A percentile compares a stretch with the other conserved stretches of the same genome.
phyloP scores from a whole-genome alignment of 805 yeast species.

The Metschnikowia proteae region DNA sequence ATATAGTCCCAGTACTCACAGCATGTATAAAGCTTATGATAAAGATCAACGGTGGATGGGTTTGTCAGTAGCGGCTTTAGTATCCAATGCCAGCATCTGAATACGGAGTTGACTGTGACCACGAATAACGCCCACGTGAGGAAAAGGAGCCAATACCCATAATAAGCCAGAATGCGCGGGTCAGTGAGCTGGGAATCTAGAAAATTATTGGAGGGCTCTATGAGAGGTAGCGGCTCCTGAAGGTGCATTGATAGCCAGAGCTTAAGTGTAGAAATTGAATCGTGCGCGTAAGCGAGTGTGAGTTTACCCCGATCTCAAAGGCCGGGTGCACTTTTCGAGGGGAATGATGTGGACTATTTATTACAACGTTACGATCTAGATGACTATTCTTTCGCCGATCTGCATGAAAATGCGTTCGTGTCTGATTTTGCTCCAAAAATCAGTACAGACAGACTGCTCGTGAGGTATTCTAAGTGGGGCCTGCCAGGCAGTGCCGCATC shows the following conservation, averaged over 20 bases:
- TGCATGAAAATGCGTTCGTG: no score
- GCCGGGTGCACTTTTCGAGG: no score
- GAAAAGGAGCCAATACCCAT: slow-evolving; percentile 29
- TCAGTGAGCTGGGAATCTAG: slow-evolving; percentile 4
- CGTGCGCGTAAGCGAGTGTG: neutral
- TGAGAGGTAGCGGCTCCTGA: slow-evolving; percentile 18
- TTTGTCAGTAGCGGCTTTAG: slow-evolving; percentile 25
- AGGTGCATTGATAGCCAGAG: slow-evolving; percentile 4
- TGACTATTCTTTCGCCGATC: no score
- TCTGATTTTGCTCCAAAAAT: no score
- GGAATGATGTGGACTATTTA: no score
- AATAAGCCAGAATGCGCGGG: slow-evolving; percentile 12
- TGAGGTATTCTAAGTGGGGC: no score
- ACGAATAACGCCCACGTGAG: slow-evolving; percentile 32
- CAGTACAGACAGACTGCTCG: no score
- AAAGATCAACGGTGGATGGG: slow-evolving; percentile 11
- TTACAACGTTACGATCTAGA: no score
- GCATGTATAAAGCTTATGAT: slow-evolving; percentile 11
- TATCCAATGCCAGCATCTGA: slow-evolving; percentile 33
- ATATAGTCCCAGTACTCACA: slow-evolving; percentile 27
- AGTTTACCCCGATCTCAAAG: neutral
- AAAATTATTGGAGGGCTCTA: slow-evolving; percentile 9
- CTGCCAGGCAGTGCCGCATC: no score
- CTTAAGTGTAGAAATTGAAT: neutral
- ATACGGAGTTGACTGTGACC: slow-evolving; percentile 33